Evolutionary conservation across 768 basidiomycete genomes (phyloP).

Genomic region (Boletus reticuloceps): DNA sequence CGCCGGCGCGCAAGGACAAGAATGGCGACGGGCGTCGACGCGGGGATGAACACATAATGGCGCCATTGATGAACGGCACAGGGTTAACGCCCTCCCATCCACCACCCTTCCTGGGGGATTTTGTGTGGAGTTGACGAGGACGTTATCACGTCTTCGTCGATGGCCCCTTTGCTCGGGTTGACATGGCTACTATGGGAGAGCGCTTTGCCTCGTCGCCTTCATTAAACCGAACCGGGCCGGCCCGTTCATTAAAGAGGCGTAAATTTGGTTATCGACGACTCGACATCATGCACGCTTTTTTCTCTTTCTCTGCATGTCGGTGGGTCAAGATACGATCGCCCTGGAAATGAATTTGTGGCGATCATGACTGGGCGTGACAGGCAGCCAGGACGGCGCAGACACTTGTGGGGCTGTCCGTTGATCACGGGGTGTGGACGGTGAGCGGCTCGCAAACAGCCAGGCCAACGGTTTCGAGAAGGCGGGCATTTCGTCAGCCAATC

Average conservation of each 20-base stretch:
- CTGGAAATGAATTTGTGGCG: conserved; percentile 19
- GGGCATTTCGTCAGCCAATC: neutral
- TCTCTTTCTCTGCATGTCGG: neutral
- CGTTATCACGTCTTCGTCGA: conserved; percentile 3
- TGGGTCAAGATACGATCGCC: conserved; percentile 1
- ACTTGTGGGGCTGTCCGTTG: conserved; percentile 2
- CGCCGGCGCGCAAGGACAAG: neutral
- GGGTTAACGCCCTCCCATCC: too few species aligned
- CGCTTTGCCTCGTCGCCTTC: neutral
- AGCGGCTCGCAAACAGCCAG: conserved; percentile 16
- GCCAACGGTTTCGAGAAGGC: conserved; percentile 13
- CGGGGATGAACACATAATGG: neutral
- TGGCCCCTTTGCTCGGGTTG: conserved; percentile 3
- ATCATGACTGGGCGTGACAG: conserved; percentile 15
- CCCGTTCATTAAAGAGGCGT: conserved; percentile 1
- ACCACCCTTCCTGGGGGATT: neutral
- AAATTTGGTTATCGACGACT: neutral
- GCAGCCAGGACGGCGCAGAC: neutral
- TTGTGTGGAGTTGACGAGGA: conserved; percentile 9
- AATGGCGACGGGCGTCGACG: conserved; percentile 8
- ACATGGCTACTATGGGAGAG: conserved; percentile 19
- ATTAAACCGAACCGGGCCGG: too few species aligned
- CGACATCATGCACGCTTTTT: neutral
- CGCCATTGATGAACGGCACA: neutral
- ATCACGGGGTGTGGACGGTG: conserved; percentile 16